phyloP scores from a whole-genome alignment of 2,329 filamentous ascomycete genomes.

The Aspergillus sp. region DNA sequence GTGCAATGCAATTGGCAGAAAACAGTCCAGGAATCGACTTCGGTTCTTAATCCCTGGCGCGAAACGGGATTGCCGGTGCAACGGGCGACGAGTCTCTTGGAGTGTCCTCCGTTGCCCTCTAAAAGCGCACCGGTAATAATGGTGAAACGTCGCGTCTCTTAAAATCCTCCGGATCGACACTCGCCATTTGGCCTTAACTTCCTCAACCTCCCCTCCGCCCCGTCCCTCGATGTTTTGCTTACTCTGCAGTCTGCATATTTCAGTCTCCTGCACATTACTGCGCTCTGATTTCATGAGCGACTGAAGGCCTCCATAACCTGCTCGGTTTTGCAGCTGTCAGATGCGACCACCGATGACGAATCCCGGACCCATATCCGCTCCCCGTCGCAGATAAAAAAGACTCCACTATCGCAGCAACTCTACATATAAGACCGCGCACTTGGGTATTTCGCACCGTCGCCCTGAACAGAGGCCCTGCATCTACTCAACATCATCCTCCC shows the following conservation, averaged over 20 bases:
- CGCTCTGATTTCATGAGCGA: not conserved
- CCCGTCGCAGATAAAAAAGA: not conserved
- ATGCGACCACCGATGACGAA: conserved; percentile 10
- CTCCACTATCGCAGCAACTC: not conserved
- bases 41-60: no score
- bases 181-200: conserved; percentile 14
- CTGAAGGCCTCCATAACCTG: not conserved
- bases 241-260: not conserved
- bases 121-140: not conserved
- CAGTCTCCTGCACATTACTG: not conserved
- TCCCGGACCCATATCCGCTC: conserved; percentile 2
- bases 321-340: not conserved
- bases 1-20: not conserved
- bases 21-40: not conserved
- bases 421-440: conserved; percentile 1
- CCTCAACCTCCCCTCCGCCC: not conserved
- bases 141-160: conserved; percentile 7
- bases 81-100: no score
- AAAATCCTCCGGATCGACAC: conserved; percentile 11
- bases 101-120: no score
- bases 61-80: no score
- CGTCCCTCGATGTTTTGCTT: not conserved
- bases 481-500: not conserved
- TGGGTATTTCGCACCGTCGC: not conserved
- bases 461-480: not conserved